Evolutionary conservation across 257 asterid species (phyloP).

Genomic region (Solanum paucissectum): DNA sequence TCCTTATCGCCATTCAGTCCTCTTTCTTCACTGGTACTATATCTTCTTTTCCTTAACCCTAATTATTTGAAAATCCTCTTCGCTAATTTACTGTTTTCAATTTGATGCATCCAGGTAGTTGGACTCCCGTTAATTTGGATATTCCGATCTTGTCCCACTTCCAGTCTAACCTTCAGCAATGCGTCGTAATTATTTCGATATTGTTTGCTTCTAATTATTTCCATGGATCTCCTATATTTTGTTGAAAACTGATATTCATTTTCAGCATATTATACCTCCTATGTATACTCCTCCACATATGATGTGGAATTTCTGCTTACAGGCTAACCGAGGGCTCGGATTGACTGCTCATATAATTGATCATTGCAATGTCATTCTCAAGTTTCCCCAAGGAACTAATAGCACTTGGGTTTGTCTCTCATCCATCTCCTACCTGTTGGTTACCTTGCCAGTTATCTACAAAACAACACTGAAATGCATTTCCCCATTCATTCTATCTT

Average conservation of each 20-base stretch:
- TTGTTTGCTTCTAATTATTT: not conserved
- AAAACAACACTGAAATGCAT: not conserved
- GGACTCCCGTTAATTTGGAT: slow-evolving; percentile 13
- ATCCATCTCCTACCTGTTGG: not conserved
- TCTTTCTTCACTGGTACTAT: slow-evolving; percentile 40
- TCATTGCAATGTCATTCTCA: slow-evolving; percentile 80
- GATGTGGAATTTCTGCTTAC: slow-evolving; percentile 17
- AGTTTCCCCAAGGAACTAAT: slow-evolving; percentile 90
- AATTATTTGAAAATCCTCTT: not conserved
- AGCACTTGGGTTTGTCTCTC: slow-evolving; percentile 83
- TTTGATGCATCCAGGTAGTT: slow-evolving; percentile 26
- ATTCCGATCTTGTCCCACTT: slow-evolving; percentile 50
- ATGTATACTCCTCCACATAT: not conserved
- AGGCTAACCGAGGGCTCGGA: slow-evolving; percentile 95
- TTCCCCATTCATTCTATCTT: not conserved
- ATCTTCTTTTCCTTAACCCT: not conserved
- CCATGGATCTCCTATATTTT: not conserved
- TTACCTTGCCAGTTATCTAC: not conserved
- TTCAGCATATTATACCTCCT: not conserved
- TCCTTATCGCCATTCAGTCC: slow-evolving; percentile 50
- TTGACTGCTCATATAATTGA: slow-evolving; percentile 81
- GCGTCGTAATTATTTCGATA: slow-evolving; percentile 44
- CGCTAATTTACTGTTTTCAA: not conserved
- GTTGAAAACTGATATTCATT: not conserved
- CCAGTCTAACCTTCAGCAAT: slow-evolving; percentile 71